These are phyloP conservation scores for Russula abietina DNA, from an alignment of 768 basidiomycete genomes.

Conservation along the genomic window DNA sequence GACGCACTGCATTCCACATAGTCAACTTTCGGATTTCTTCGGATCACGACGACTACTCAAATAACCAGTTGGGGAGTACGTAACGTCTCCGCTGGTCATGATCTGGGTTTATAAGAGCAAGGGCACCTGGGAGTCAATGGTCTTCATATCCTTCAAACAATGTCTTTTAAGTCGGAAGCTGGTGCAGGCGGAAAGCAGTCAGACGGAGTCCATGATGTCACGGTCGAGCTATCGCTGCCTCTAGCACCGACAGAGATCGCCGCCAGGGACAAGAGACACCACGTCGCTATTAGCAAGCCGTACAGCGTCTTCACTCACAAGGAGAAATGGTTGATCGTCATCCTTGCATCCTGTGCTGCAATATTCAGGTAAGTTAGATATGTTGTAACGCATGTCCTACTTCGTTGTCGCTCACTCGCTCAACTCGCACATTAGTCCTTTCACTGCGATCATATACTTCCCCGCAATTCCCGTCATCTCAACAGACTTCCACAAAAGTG, in stretches of 20 bases:
- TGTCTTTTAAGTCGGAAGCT: not conserved
- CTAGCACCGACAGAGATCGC: not conserved
- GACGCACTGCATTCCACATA: not conserved
- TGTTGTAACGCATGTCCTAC: not conserved
- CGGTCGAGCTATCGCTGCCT: not conserved
- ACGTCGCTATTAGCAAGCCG: conserved; percentile 29
- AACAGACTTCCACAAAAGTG: conserved; percentile 53
- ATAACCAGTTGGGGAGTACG: not conserved
- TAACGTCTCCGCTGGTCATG: not conserved
- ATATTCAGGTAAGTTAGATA: conserved; percentile 48
- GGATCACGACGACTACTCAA: not conserved
- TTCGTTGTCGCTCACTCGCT: not conserved
- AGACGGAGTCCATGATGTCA: not conserved
- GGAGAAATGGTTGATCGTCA: conserved; percentile 69
- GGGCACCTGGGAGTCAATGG: not conserved
- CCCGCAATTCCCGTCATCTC: conserved; percentile 71
- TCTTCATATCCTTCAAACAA: not conserved
- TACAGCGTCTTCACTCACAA: conserved; percentile 46
- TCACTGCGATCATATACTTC: conserved; percentile 74
- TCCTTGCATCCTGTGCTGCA: conserved; percentile 50
- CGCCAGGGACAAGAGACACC: not conserved
- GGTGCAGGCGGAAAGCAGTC: not conserved
- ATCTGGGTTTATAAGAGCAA: not conserved
- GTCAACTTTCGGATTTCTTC: not conserved
- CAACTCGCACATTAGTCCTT: conserved; percentile 40